These are phyloP conservation scores for Oropetium thomaeum DNA, from an alignment of 176 grass and related monocot genomes.

Conservation along the genomic window DNA sequence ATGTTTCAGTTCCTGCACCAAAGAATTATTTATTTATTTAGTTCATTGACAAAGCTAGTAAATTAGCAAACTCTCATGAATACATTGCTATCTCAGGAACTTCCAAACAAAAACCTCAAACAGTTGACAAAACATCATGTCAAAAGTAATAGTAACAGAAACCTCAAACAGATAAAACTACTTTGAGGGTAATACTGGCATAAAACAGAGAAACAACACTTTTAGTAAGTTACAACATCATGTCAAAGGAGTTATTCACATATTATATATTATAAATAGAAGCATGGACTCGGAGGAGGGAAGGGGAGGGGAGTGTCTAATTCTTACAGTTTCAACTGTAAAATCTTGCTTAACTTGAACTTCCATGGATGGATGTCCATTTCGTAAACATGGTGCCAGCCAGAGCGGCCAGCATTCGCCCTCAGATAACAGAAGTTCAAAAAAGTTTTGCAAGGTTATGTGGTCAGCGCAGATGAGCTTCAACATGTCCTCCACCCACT, in stretches of 20 bases:
- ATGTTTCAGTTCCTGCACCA: conserved; percentile 60
- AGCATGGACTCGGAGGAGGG: not conserved
- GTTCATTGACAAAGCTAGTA: not conserved
- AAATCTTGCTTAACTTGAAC: conserved; percentile 24
- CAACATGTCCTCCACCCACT: conserved; percentile 69
- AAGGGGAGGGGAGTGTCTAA: not conserved
- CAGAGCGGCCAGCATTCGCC: conserved; percentile 78
- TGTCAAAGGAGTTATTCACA: not conserved
- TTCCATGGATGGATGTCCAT: conserved; percentile 29
- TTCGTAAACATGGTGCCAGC: conserved; percentile 48
- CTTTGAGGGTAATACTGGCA: not conserved
- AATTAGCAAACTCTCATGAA: not conserved
- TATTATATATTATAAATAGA: not conserved
- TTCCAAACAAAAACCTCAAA: not conserved
- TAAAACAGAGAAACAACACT: not conserved
- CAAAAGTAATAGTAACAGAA: too few species aligned
- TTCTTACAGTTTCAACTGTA: conserved; percentile 41
- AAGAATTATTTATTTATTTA: not conserved
- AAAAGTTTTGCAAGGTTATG: conserved; percentile 58
- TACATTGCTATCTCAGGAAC: not conserved
- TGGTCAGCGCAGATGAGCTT: conserved; percentile 54
- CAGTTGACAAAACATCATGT: not conserved
- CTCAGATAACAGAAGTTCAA: conserved; percentile 67
- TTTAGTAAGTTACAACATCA: not conserved
- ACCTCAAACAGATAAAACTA: conserved; percentile 5